Evolutionary conservation across 345 rosid genomes (phyloP).

Genomic region (Bruguiera sexangula): DNA sequence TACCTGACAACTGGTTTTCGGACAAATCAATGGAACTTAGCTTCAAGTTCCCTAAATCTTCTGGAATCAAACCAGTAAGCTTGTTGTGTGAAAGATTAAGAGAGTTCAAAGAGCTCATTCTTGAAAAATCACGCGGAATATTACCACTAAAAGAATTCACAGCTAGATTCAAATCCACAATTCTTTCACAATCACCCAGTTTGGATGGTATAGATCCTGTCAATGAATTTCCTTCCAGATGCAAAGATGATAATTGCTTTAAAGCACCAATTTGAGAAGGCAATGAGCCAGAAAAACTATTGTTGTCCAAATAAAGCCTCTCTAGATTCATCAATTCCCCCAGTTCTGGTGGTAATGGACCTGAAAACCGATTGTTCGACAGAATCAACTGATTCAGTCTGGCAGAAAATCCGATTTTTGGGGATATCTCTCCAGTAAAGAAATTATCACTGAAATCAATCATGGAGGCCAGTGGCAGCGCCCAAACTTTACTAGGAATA

Average conservation of each 20-base stretch:
- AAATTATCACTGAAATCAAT: slow-evolving; percentile 67
- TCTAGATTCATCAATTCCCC: slow-evolving; percentile 51
- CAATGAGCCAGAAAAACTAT: slow-evolving; percentile 55
- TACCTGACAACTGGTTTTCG: slow-evolving; percentile 58
- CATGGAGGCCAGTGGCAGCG: slow-evolving; percentile 51
- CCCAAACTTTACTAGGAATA: slow-evolving; percentile 64
- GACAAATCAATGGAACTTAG: slow-evolving; percentile 77
- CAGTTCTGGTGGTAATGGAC: slow-evolving; percentile 56
- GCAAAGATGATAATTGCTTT: slow-evolving; percentile 55
- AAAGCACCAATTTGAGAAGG: slow-evolving; percentile 53
- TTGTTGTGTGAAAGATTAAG: slow-evolving; percentile 70
- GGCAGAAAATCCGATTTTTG: slow-evolving; percentile 45
- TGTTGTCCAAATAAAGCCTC: slow-evolving; percentile 58
- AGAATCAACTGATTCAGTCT: slow-evolving; percentile 51
- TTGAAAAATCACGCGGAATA: slow-evolving; percentile 46
- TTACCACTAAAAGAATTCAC: slow-evolving; percentile 54
- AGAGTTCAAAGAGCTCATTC: slow-evolving; percentile 57
- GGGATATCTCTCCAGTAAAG: slow-evolving; percentile 56
- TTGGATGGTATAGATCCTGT: slow-evolving; percentile 57
- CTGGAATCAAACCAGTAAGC: slow-evolving; percentile 61
- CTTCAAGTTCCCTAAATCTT: slow-evolving; percentile 51
- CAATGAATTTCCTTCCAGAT: slow-evolving; percentile 62
- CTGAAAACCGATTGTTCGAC: slow-evolving; percentile 63
- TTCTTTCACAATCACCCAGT: slow-evolving; percentile 42
- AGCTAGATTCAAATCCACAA: slow-evolving; percentile 79